Evolutionary conservation across 208 protist species (phyloP).

Genomic region (Leishmania turanica): DNA sequence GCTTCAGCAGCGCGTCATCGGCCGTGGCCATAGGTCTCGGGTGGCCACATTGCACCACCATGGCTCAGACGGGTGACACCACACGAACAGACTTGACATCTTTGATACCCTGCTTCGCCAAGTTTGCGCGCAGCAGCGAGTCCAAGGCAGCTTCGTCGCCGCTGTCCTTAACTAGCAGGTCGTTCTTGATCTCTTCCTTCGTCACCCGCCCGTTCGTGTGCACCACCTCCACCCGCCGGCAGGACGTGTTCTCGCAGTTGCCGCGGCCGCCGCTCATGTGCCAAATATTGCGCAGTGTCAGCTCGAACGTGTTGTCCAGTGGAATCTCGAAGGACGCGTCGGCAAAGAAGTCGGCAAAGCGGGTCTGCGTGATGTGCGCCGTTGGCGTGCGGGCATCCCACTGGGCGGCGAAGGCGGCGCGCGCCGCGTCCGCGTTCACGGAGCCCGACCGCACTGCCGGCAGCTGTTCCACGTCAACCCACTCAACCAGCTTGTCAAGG

Average conservation of each 20-base stretch:
- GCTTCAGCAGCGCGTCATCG: background rate
- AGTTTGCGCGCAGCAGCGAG: conserved; percentile 57
- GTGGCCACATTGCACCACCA: background rate
- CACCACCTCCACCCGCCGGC: conserved; percentile 80
- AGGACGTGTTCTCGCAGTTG: conserved; percentile 82
- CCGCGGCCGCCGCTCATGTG: conserved; percentile 90
- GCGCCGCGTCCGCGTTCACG: conserved; percentile 48
- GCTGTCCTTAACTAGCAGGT: conserved; percentile 67
- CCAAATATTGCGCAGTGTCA: conserved; percentile 86
- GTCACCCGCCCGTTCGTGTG: conserved; percentile 85
- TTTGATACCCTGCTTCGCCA: conserved; percentile 85
- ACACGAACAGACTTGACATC: conserved; percentile 74
- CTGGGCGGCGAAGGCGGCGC: conserved; percentile 54
- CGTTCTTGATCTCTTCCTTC: conserved; percentile 84
- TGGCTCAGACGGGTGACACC: conserved; percentile 6
- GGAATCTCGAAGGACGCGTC: conserved; percentile 81
- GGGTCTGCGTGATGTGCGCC: conserved; percentile 50
- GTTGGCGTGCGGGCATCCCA: conserved; percentile 48
- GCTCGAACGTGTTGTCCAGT: conserved; percentile 83
- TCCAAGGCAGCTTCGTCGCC: conserved; percentile 51
- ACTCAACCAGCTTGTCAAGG: conserved; percentile 46
- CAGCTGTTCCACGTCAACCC: conserved; percentile 70
- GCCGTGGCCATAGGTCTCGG: background rate
- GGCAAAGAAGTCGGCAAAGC: conserved; percentile 74
- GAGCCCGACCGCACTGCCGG: conserved; percentile 41